Base-by-base conservation (phyloP, 2,329 filamentous ascomycete genomes). In the Exserohilum rostratum region DNA sequence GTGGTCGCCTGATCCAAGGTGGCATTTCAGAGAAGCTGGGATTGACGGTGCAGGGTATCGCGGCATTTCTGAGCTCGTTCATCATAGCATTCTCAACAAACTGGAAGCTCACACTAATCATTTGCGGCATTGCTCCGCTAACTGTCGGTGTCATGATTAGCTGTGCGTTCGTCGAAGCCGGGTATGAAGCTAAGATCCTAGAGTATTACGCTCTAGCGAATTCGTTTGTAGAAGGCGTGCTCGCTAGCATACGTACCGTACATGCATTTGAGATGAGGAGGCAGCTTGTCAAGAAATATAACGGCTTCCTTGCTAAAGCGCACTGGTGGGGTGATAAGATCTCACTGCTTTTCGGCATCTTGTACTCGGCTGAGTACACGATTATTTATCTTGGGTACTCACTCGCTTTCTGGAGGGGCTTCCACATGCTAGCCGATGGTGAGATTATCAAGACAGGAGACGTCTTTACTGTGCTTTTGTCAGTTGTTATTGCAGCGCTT, bases 21-120 rank as follows among this genome's bases (percentile, higher is more conserved):
- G 35, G 64, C 40, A 58, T 62, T 2, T 50, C 60, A 2, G 68
- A 70, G 46, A 72, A 70, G 55, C 67, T 78, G 6, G 74, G 74
- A 12, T 75, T 78, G 27, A 77, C 77, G 55, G 66, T 79, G 5
- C 77, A 79, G 53, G 66, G 64, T 10, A 22, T 67, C 3, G 67
- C 69, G 10, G 62, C 63, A 3, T 97, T 98, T 68, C 77, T 82
- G 48, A 87, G 92, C 0, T 93, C 92, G n/a, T 97, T 97, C 65
- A 79, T 97, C 54, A 95, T 98, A 62, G 91, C 90, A 3, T 96
- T 96, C 72, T 78, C 93, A 75, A 90, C 90, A 70, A 95, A 89
- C 76, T 96, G 93, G 90, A 96, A 93, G 76, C 80, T 98, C 59
- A 93, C 93, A 0, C 79, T 96, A 45, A 96, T 98, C 64, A 46